Evolutionary conservation across 169 alveolate genomes (phyloP), one percentile per base, ranked within the genome.

Genomic region (Plasmodium fragile): DNA sequence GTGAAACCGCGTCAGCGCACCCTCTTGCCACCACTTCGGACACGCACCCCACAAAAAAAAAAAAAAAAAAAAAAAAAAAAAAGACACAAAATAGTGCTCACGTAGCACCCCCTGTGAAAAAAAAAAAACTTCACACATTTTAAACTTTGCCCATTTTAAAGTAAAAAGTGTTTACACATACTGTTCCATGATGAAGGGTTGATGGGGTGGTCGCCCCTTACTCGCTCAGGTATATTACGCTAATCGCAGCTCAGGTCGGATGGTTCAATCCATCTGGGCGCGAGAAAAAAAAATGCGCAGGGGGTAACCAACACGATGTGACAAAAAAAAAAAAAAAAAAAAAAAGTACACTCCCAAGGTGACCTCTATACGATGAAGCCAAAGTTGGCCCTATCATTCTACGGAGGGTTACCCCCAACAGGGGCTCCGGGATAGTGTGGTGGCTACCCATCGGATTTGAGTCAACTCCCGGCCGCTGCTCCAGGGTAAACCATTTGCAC

Each of bases 401-500:
- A 45, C 18, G 55, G 18, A 13, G 6, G 55, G 16, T 1, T 49
- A 3, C 59, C 0, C 6, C 22, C 3, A 8, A 13, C 22, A 10
- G 22, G 59, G 59, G 25, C 22, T 49, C 1, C 7, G 7, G 8
- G 8, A 49, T 49, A 13, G 18, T 49, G 59, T 49, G 59, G 59
- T 43, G 53, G n/a, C 2, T 49, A 49, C 59, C 59, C 59, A 3
- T 49, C 0, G 7, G 59, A 49, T 11, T 6, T 49, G 59, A 13
- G 22, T 11, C 59, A 4, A 49, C 59, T 11, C 8, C 1, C 41
- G 6, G 36, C 3, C 8, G 36, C 36, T 32, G 6, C 75, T 4
- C 75, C 75, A n/a, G 53, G 72, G 41, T 78, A 89, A 13, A 89
- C 22, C 34, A 78, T 69, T 11, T 89, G 43, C 5, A 89, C 11